These are phyloP conservation scores for Acer yangbiense DNA, from an alignment of 345 rosid genomes.

Conservation along the genomic window DNA sequence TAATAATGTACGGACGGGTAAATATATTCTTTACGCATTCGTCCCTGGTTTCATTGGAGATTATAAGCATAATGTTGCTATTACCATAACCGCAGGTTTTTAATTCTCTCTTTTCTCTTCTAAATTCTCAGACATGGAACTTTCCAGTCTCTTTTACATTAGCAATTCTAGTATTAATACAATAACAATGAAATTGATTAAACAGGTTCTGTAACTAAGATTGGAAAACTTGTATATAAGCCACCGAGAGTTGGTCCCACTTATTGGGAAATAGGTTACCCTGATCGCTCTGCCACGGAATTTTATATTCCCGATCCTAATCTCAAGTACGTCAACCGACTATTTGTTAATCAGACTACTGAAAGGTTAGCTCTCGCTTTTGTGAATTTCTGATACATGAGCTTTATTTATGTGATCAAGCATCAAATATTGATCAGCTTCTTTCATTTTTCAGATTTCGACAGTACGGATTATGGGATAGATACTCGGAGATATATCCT, in stretches of 20 bases:
- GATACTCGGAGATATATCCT: conserved; percentile 65
- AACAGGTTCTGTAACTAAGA: conserved; percentile 53
- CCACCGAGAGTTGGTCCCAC: conserved; percentile 84
- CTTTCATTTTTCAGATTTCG: conserved; percentile 49
- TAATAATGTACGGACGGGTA: conserved; percentile 45
- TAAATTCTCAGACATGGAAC: background rate
- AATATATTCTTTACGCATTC: conserved; percentile 67
- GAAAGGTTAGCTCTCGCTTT: conserved; percentile 42
- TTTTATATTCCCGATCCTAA: conserved; percentile 77
- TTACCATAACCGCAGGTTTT: conserved; percentile 63
- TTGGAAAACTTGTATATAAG: conserved; percentile 49
- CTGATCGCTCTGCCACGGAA: conserved; percentile 76
- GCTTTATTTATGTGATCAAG: background rate
- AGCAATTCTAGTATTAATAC: background rate
- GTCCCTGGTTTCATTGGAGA: conserved; percentile 75
- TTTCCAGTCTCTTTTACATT: background rate
- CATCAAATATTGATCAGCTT: background rate
- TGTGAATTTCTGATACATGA: background rate
- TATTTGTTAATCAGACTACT: conserved; percentile 49
- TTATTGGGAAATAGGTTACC: conserved; percentile 82
- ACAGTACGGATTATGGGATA: conserved; percentile 90
- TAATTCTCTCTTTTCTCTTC: background rate
- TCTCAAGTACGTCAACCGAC: conserved; percentile 59
- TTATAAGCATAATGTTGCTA: conserved; percentile 38
- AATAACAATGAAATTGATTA: background rate